Conservation (phyloP, 495 filamentous ascomycete species). For the Trichoderma reesei region DNA sequence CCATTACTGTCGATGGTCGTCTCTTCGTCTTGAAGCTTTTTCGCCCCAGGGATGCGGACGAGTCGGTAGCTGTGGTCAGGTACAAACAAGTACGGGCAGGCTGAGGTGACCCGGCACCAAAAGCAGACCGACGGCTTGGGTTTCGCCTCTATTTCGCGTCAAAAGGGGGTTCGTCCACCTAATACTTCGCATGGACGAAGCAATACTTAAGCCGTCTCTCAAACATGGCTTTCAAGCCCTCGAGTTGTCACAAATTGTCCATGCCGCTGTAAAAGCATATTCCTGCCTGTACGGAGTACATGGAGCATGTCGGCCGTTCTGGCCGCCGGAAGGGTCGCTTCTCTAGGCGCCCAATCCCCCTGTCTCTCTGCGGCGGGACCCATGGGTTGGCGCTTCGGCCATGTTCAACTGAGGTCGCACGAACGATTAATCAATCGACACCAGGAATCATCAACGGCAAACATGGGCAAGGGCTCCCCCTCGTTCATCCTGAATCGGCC, state of each 20-base stretch:
- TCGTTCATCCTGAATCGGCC: background rate
- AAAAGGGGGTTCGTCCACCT: background rate
- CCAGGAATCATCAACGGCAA: conserved; percentile 3
- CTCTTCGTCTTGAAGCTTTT: conserved; percentile 39
- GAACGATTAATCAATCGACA: conserved; percentile 8
- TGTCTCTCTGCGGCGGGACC: background rate
- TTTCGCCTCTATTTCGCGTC: background rate
- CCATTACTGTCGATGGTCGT: conserved; percentile 23
- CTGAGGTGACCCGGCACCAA: no score
- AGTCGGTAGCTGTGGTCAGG: background rate
- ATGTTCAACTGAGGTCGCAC: conserved; percentile 7
- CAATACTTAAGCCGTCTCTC: background rate
- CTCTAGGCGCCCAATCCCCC: conserved; percentile 8
- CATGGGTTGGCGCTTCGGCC: background rate
- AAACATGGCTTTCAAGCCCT: background rate
- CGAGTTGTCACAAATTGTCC: background rate
- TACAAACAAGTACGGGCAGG: background rate
- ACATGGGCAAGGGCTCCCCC: background rate
- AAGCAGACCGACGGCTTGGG: background rate
- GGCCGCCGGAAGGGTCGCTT: conserved; percentile 7
- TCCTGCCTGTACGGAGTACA: background rate
- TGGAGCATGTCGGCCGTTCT: background rate
- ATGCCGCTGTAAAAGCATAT: background rate
- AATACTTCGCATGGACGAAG: no score
- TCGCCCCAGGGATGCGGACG: conserved; percentile 15